phyloP scores from a whole-genome alignment of 2,329 filamentous ascomycete species.

The Microsporum canis region DNA sequence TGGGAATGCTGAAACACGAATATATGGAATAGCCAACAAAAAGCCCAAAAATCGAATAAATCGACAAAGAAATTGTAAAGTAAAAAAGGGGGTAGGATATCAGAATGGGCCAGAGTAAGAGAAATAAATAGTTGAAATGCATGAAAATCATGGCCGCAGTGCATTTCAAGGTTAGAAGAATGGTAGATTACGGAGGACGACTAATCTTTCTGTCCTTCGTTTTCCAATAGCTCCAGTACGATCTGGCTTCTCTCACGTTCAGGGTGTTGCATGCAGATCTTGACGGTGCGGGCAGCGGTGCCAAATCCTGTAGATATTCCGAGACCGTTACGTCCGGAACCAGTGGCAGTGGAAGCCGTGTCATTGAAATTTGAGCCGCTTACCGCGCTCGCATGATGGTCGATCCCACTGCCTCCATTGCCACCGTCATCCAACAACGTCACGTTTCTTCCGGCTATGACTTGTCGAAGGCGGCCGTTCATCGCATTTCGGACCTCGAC shows the following conservation, averaged over 20 bases:
- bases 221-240: slow-evolving; percentile 82
- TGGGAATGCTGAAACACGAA: background rate
- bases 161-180: background rate
- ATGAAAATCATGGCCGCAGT: background rate
- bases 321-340: slow-evolving; percentile 25
- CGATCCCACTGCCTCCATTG: slow-evolving; percentile 41
- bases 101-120: background rate
- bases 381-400: slow-evolving; percentile 17
- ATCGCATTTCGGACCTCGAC: slow-evolving; percentile 95
- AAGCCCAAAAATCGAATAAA: background rate
- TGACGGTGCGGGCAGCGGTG: slow-evolving; percentile 58
- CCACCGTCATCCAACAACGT: slow-evolving; percentile 80
- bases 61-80: background rate
- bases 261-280: slow-evolving; percentile 91
- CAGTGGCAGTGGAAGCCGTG: slow-evolving; percentile 17
- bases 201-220: slow-evolving; percentile 61
- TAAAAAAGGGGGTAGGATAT: background rate
- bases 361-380: slow-evolving; percentile 20
- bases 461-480: slow-evolving; percentile 84
- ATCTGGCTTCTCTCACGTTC: slow-evolving; percentile 75
- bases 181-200: background rate
- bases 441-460: slow-evolving; percentile 84
- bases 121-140: background rate
- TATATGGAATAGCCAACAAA: background rate
- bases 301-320: slow-evolving; percentile 23